Percentiles rank a stretch among this genome's conserved stretches.
Conservation (phyloP, 495 filamentous ascomycete species). For the Neurospora sp. region DNA sequence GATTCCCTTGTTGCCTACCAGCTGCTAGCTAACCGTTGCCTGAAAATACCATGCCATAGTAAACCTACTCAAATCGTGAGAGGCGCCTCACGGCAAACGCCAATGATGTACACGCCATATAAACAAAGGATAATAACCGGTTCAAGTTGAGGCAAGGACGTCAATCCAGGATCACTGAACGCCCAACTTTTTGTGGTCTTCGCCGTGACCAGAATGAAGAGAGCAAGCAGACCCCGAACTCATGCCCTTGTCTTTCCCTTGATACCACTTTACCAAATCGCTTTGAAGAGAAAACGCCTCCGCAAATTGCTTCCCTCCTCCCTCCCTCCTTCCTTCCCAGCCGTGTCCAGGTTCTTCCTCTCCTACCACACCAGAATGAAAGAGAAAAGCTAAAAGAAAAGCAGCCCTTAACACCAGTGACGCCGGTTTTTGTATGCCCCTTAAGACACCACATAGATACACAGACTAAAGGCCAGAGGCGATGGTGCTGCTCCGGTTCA, state of each 20-base stretch:
- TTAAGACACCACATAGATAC: constrained; percentile 16
- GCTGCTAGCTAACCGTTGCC: neutral
- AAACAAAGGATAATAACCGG: neutral
- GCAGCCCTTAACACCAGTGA: constrained; percentile 6
- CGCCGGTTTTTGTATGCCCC: constrained; percentile 21
- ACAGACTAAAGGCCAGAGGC: neutral
- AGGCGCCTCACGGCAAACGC: neutral
- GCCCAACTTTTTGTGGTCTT: neutral
- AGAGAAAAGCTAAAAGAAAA: constrained; percentile 3
- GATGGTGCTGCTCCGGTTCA: neutral
- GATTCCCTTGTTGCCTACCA: neutral
- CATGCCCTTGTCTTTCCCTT: neutral
- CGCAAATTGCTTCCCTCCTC: neutral
- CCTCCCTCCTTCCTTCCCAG: neutral
- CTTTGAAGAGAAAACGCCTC: neutral
- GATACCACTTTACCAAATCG: neutral
- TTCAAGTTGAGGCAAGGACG: neutral
- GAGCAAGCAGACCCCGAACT: neutral
- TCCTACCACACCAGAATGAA: neutral
- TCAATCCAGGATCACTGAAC: neutral
- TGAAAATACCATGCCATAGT: neutral
- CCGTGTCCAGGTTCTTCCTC: neutral
- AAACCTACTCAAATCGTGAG: neutral
- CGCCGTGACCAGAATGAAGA: neutral
- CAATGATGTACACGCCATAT: neutral